Base-by-base conservation (phyloP, 192 early-diverging fungal genomes). In the Hyaloraphidium curvatum region DNA sequence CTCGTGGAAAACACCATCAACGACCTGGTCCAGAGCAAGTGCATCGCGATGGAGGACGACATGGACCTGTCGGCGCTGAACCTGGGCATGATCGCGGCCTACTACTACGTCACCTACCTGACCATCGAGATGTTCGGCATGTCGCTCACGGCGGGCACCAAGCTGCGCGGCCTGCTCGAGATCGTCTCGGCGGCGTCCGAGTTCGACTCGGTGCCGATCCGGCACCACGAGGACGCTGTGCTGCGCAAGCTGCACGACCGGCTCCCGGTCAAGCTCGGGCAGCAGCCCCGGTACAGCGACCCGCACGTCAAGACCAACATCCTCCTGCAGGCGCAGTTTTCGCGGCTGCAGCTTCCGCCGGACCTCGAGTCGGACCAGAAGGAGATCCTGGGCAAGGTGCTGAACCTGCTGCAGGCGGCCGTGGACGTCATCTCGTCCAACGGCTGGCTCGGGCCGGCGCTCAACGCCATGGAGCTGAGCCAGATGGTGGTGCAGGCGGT, bases 401-500 rank as follows among this genome's bases (percentile, higher is more conserved):
- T 93, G 59, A 86, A 82, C 11, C 68, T 99, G 41, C 55, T 97
- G 40, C 91, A 99, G 59, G 91, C 93, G 0, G 72, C 81, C 55
- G 91, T 95, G 9, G 91, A 98, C 65, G 91, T 95, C 23, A 80
- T 93, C 48, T 86, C 87, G 41, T 84, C 82, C 28, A 80, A 86
- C 58, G 88, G 86, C 17, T 95, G 87, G 88, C 68, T 96, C 55
- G 71, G 74, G 3, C 87, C 89, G 1, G 89, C 91, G 7, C 60
- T 97, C 54, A 76, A 83, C 0, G 70, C 89, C 13, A 99, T 99
- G 95, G 95, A 99, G 61, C 60, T 99, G 63, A 78, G 83, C 28
- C 95, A 99, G 68, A 97, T 97, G 92, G 68, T 66, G 28, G 91
- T 99, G 14, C 95, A 99, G 66, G 91, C 91, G 0, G 72, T 94